Conservation (phyloP, 805 yeast genomes). For the Suhomyces prunicola region DNA sequence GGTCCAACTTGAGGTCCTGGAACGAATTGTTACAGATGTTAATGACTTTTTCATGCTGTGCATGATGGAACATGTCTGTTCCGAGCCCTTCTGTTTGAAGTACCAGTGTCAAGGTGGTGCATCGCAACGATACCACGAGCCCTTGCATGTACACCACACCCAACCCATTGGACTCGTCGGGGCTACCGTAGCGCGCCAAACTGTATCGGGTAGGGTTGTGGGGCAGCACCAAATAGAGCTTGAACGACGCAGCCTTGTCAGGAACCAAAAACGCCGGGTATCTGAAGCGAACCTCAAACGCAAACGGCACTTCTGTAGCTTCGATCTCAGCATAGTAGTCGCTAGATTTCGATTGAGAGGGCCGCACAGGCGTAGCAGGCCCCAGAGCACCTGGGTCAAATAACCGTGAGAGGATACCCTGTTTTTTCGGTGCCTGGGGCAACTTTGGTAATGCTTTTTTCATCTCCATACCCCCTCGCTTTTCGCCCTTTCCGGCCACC, state of each 20-base stretch:
- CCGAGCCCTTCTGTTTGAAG: conserved; percentile 8
- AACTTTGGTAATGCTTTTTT: conserved; percentile 17
- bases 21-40: conserved; percentile 31
- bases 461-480: conserved; percentile 11
- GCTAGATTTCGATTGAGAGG: background rate
- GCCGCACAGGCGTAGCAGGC: background rate
- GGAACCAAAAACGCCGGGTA: conserved; percentile 49
- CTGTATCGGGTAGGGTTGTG: conserved; percentile 29
- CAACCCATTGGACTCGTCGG: conserved; percentile 45
- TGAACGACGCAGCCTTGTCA: conserved; percentile 33
- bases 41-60: conserved; percentile 21
- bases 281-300: conserved; percentile 48
- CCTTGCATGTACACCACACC: conserved; percentile 44
- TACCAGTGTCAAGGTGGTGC: conserved; percentile 24
- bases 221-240: conserved; percentile 27
- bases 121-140: conserved; percentile 30
- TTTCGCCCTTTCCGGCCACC: background rate
- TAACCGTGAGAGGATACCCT: conserved; percentile 28
- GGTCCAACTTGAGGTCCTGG: conserved; percentile 37
- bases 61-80: conserved; percentile 22
- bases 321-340: conserved; percentile 20
- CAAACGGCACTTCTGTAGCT: conserved; percentile 36
- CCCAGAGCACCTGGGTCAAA: conserved; percentile 13
- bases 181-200: conserved; percentile 26
- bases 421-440: conserved; percentile 15